Conservation (phyloP, 331 rosid genomes). For the Prunus yedoensis region DNA sequence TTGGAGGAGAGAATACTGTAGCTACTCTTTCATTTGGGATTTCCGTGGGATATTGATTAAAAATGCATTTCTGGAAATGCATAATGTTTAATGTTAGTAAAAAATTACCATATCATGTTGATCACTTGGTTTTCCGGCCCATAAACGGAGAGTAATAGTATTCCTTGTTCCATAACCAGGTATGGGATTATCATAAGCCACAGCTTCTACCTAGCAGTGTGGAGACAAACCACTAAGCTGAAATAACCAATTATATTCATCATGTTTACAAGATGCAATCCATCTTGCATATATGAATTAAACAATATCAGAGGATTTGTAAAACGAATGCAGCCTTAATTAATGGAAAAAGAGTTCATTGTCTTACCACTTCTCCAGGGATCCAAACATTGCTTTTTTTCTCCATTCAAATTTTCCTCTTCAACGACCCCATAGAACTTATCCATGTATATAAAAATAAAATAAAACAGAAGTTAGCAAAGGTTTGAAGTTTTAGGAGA, state of each 20-base stretch:
- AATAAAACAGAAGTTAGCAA: slow-evolving; percentile 19
- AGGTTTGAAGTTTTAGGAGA: slow-evolving; percentile 22
- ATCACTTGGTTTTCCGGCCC: slow-evolving; percentile 79
- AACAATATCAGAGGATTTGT: slow-evolving; percentile 16
- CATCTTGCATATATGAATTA: slow-evolving; percentile 12
- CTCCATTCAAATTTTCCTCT: slow-evolving; percentile 49
- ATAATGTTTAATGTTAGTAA: not conserved
- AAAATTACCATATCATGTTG: slow-evolving; percentile 58
- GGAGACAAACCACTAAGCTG: slow-evolving; percentile 28
- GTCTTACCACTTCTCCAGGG: slow-evolving; percentile 70
- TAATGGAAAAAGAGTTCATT: slow-evolving; percentile 17
- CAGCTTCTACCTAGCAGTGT: slow-evolving; percentile 66
- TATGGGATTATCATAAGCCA: slow-evolving; percentile 80
- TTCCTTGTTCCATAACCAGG: slow-evolving; percentile 83
- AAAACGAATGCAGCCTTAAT: slow-evolving; percentile 14
- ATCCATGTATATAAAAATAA: slow-evolving; percentile 33
- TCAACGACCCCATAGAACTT: slow-evolving; percentile 64
- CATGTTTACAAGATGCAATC: slow-evolving; percentile 25
- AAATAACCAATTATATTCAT: slow-evolving; percentile 19
- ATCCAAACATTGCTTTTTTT: slow-evolving; percentile 47
- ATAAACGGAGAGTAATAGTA: slow-evolving; percentile 68
- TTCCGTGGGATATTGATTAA: not conserved
- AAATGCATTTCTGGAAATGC: not conserved
- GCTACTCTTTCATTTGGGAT: slow-evolving; percentile 16
- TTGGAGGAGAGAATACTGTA: not conserved